Percentiles rank a stretch among this genome's conserved stretches.
These are phyloP conservation scores for Przewalskia tangutica DNA, from an alignment of 257 asterid species.

Conservation along the genomic window DNA sequence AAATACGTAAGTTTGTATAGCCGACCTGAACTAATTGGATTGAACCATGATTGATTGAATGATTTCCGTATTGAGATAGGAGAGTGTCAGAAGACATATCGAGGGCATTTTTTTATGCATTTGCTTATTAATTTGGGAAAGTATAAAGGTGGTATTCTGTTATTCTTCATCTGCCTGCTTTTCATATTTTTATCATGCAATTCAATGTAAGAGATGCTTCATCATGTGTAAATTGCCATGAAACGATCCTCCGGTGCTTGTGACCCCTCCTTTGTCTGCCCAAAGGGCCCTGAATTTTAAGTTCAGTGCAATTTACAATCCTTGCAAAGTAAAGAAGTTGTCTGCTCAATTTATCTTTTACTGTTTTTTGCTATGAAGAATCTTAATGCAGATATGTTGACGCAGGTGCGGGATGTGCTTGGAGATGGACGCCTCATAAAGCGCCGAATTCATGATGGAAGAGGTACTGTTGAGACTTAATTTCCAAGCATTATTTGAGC, in stretches of 20 bases:
- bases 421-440: constrained; percentile 97
- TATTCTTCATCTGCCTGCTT: neutral
- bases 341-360: neutral
- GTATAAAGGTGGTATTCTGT: neutral
- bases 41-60: neutral
- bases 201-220: neutral
- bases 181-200: neutral
- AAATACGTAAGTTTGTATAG: neutral
- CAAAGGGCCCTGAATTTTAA: neutral
- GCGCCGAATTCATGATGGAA: constrained; percentile 83
- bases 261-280: too few species aligned
- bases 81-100: neutral
- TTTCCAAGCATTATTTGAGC: neutral
- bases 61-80: neutral
- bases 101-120: neutral
- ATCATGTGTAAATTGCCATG: neutral
- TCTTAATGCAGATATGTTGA: neutral
- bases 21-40: neutral
- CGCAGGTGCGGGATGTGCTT: constrained; percentile 92
- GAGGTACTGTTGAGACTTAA: constrained; percentile 36
- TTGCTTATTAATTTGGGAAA: neutral
- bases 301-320: neutral
- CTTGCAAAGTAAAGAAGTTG: neutral
- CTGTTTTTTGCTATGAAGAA: neutral
- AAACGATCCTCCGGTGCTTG: neutral